A percentile compares a stretch with the other conserved stretches of the same genome.
phyloP scores from a whole-genome alignment of 768 basidiomycete species.

The Psilocybe sp. region DNA sequence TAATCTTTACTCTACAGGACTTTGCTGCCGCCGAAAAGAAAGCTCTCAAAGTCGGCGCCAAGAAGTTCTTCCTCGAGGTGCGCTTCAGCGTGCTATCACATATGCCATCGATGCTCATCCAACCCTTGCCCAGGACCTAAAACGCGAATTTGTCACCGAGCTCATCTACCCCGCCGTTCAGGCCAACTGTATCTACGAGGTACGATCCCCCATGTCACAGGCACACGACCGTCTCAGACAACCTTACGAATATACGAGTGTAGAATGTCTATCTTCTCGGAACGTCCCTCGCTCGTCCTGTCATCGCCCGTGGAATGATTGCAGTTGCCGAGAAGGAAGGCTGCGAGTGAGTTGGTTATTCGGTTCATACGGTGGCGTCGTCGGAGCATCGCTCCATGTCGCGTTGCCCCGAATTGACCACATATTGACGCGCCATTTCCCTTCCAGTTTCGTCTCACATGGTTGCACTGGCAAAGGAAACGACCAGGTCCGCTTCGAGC shows the following conservation, averaged over 20 bases:
- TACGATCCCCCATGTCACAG: constrained; percentile 21
- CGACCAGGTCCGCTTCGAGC: constrained; percentile 98
- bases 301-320: constrained; percentile 99
- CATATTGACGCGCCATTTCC: neutral
- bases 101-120: neutral
- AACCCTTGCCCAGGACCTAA: constrained; percentile 65
- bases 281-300: constrained; percentile 95
- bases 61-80: constrained; percentile 92
- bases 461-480: constrained; percentile 99
- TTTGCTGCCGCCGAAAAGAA: constrained; percentile 90
- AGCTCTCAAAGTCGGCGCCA: constrained; percentile 89
- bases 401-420: neutral
- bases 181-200: constrained; percentile 99
- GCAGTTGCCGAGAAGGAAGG: constrained; percentile 84
- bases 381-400: neutral
- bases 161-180: constrained; percentile 98
- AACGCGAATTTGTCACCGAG: constrained; percentile 91
- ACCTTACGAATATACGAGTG: neutral
- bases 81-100: neutral
- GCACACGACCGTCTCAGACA: no score
- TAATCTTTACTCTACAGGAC: constrained; percentile 50
- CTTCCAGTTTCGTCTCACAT: constrained; percentile 84
- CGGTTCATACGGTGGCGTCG: neutral
- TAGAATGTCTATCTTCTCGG: constrained; percentile 96
- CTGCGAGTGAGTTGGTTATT: constrained; percentile 75